phyloP scores from a whole-genome alignment of 1,139 yeast genomes.

The Tardiomyces depauwii region DNA sequence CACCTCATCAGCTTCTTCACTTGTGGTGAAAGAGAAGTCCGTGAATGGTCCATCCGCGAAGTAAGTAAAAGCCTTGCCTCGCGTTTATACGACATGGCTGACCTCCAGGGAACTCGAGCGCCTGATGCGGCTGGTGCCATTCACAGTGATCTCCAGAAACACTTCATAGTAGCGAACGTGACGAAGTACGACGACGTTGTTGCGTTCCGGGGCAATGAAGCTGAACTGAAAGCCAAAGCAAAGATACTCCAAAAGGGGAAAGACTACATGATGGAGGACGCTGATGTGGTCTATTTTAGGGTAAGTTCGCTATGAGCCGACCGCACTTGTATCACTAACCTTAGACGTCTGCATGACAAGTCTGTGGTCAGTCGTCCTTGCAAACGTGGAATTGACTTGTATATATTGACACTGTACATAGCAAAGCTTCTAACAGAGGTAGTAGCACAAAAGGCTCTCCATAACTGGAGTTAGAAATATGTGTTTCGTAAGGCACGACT shows the following conservation, averaged over 20 bases:
- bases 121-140: conserved; percentile 82
- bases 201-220: conserved; percentile 20
- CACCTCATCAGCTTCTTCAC: conserved; percentile 71
- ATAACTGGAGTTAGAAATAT: too few relatives aligned
- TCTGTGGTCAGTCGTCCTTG: too few relatives aligned
- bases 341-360: neutral
- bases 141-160: conserved; percentile 68
- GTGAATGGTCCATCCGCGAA: conserved; percentile 70
- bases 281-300: conserved; percentile 60
- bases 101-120: conserved; percentile 42
- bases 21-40: conserved; percentile 67
- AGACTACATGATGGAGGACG: conserved; percentile 62
- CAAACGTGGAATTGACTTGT: too few relatives aligned
- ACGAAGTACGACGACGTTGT: conserved; percentile 29
- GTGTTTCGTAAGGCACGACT: too few relatives aligned
- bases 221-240: conserved; percentile 18
- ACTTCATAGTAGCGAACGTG: conserved; percentile 70
- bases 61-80: neutral
- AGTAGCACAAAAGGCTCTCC: too few relatives aligned
- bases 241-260: conserved; percentile 40
- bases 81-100: neutral
- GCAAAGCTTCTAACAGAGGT: too few relatives aligned
- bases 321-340: neutral
- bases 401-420: too few relatives aligned
- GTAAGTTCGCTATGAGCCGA: conserved; percentile 8